Evolutionary conservation across 306 rosid species (phyloP), one percentile per base, ranked within the genome.

Genomic region (Sicyos edulis): DNA sequence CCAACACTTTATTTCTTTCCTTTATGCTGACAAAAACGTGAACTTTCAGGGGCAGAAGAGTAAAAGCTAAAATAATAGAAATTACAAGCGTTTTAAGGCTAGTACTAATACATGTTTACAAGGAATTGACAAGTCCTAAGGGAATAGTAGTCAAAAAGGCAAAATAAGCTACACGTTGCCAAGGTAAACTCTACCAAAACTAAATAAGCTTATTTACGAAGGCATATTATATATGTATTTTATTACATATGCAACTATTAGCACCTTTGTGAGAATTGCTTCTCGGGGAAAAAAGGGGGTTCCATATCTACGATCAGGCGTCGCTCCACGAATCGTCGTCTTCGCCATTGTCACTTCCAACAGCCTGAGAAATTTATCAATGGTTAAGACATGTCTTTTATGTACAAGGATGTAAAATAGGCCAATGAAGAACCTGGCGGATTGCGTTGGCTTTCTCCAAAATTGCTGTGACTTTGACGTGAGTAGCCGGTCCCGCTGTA

Each of bases 401-500:
- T 49, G 37, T 54, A 24, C 15, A 45, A 73, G 16, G 68, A 19
- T 21, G 45, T 26, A 60, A 53, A 32, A 10, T 13, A 16, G 29
- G 54, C 47, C 5, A n/a, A 16, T 69, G 54, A 26, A 32, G 73
- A 83, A 93, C 99, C 96, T 87, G 99, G 78, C 97, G 96, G 65
- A 93, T 93, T 57, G 99, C 96, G 45, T 80, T 88, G 75, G 99
- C 99, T 85, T 91, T 93, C 92, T 91, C 91, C 85, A 93, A 77
- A 77, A 93, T 93, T 80, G 97, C 99, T 2, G 92, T 88, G 80
- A 93, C 96, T 73, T 91, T 80, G 78, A 83, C 80, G 11, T 82
- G 89, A 21, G 96, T 75, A n/a, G 86, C 29, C 14, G 90, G 83
- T 76, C 75, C 85, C 2, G 80, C 65, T 32, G 81, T 24, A 62